These are phyloP conservation scores for Stagonosporopsis rhizophila DNA, from an alignment of 2,329 filamentous ascomycete genomes.

Conservation along the genomic window DNA sequence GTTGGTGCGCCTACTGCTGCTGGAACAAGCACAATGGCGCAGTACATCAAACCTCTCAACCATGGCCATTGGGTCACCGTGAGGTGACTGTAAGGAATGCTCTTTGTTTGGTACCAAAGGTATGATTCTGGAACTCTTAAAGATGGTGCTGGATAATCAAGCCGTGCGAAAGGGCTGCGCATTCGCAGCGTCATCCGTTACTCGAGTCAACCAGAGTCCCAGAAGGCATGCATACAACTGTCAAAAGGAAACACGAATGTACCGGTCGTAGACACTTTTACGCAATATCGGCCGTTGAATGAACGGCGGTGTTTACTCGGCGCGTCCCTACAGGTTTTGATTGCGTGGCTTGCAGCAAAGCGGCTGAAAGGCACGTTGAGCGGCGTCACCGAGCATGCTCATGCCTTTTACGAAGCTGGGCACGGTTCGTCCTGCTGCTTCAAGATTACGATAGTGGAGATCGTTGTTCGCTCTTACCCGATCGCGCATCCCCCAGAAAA, in stretches of 20 bases:
- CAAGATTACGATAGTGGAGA: background rate
- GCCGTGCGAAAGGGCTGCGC: background rate
- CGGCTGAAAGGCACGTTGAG: conserved; percentile 4
- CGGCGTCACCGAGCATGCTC: conserved; percentile 3
- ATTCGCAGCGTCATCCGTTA: background rate
- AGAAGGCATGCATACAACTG: background rate
- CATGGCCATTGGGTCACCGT: background rate
- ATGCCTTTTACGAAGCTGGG: background rate
- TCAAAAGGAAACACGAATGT: background rate
- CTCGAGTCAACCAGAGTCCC: too few species aligned
- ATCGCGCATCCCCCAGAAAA: conserved; percentile 1
- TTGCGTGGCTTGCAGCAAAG: conserved; percentile 3
- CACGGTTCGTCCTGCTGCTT: conserved; percentile 1
- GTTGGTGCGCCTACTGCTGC: background rate
- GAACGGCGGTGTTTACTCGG: background rate
- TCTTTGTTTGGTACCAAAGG: background rate
- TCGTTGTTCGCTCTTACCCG: conserved; percentile 1
- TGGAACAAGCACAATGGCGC: background rate
- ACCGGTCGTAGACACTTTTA: background rate
- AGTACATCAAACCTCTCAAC: too few species aligned
- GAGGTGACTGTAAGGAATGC: background rate
- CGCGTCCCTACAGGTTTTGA: background rate
- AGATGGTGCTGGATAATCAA: background rate
- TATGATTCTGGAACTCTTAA: background rate
- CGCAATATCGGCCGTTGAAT: background rate